Conservation (phyloP, 108 stramenopile genomes). For the Skeletonema marinoi region DNA sequence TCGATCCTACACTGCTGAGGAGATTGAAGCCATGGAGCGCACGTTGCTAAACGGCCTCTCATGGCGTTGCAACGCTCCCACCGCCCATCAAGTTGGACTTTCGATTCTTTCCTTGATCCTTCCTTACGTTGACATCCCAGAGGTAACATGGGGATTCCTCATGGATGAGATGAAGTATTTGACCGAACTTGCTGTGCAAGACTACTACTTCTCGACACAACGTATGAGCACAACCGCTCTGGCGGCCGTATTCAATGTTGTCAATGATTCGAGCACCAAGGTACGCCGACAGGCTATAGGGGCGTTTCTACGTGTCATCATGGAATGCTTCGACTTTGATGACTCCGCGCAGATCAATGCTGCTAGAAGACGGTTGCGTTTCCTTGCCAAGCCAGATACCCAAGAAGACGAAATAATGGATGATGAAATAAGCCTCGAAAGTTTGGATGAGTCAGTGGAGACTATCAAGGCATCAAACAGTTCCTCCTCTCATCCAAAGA, state of each 20-base stretch:
- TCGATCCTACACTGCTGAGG: slow-evolving; percentile 41
- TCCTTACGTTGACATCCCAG: background rate
- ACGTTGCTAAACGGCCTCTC: slow-evolving; percentile 36
- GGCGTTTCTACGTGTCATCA: too few species aligned
- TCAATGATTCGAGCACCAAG: slow-evolving; percentile 3
- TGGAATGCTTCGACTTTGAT: too few species aligned
- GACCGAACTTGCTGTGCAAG: slow-evolving; percentile 12
- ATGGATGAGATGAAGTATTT: slow-evolving; percentile 25
- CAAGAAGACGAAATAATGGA: too few species aligned
- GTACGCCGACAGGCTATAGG: background rate
- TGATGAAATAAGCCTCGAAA: too few species aligned
- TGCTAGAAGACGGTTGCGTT: too few species aligned
- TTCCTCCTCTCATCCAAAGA: too few species aligned
- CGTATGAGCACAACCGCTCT: slow-evolving; percentile 30
- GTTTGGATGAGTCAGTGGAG: too few species aligned
- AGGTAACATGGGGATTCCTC: slow-evolving; percentile 2
- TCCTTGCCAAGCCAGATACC: too few species aligned
- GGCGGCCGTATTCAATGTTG: slow-evolving; percentile 37
- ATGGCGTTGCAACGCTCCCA: slow-evolving; percentile 14
- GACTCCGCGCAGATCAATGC: too few species aligned
- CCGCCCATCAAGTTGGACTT: slow-evolving; percentile 28
- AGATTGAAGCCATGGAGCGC: slow-evolving; percentile 64
- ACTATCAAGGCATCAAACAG: too few species aligned
- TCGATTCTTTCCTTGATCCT: slow-evolving; percentile 22
- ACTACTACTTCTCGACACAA: slow-evolving; percentile 15